Base-by-base conservation (phyloP, 768 basidiomycete species). In the Pisolithus marmoratus region DNA sequence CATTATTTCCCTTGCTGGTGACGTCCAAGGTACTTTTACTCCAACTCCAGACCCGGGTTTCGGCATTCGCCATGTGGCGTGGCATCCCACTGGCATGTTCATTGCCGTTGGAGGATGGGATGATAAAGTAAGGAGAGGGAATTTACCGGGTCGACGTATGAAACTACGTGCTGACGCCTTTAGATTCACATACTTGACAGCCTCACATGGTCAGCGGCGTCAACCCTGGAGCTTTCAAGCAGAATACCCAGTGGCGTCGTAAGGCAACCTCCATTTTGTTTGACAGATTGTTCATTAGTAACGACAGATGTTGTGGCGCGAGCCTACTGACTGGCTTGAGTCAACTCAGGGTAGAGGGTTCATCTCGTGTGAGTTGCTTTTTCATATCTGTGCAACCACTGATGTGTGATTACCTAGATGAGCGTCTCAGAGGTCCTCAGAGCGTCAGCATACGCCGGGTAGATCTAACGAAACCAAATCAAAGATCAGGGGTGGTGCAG, bases 51-150 rank as follows among this genome's bases (percentile, higher is more conserved):
- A 95, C 66, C 87, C 90, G 24, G 90, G 86, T 15, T 80, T 94
- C 51, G 94, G 94, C 6, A 82, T 96, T 40, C 80, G 91, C 9
- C 74, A 71, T 53, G 83, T 85, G 1, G 71, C 79, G 19, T 97
- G 94, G 94, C 90, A 94, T 68, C 94, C 93, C 4, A 85, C 75
- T 50, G 90, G 93, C 5, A 74, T 80, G 61, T 94, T 88, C 63
- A 71, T 96, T 8, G 87, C 85, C 2, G 75, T 94, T 0, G 84
- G 82, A 12, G 94, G 94, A 11, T 94, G 87, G 82, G 92, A 94
- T 68, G 91, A 94, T 60, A 90, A 87, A 70, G 91, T 87, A 50
- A 38, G 71, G 57, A 4, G 20, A 34, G 48, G 27, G 29, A 15
- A 38, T 4, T 48, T 12, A 4, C 42, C 43, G 50, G 23, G 49